Base-by-base conservation (phyloP, 768 basidiomycete species). In the Trametes cinnabarina region DNA sequence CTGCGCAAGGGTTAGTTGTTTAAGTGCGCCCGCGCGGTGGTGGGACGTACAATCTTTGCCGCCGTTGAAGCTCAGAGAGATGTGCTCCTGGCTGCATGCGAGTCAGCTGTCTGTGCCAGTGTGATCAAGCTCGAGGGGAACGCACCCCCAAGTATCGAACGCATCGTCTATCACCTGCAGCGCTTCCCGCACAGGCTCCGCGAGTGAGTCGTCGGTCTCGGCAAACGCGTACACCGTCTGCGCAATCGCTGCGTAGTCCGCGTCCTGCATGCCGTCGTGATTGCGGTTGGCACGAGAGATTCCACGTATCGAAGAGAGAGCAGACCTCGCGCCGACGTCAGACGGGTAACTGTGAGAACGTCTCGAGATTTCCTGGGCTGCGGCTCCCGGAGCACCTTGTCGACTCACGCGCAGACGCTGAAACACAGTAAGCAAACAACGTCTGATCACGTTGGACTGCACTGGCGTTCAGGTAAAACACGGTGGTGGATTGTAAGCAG, bases 21-120 rank as follows among this genome's bases (percentile, higher is more conserved):
- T 19, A 17, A 12, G 14, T 48, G 7, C 12, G 35, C 14, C 25
- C 34, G 25, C 26, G 43, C 26, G 28, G 43, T 53, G 37, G 12
- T 22, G 22, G 37, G 5, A 77, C 86, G 65, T 66, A 96, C 97
- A 99, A 69, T 99, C 97, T 72, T 99, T 99, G 51, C 97, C 97
- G 10, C 97, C 97, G 64, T 98, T 99, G 76, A 98, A 99, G 72
- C 94, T 97, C 58, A 99, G 79, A 3, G 94, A 88, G 4, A 94
- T 75, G 54, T 79, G 76, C 34, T 87, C 83, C 66, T 82, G 79
- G 48, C 92, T 91, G 43, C 23, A 44, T 23, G n/a, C 44, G 20
- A 44, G 28, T 55, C 19, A 34, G 22, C 51, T 17, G 17, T 26
- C 9, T 15, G 15, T 23, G 25, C 39, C 20, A 37, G 28, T 22